phyloP scores from a whole-genome alignment of 2,329 filamentous ascomycete genomes.

The Fusarium xylarioides region DNA sequence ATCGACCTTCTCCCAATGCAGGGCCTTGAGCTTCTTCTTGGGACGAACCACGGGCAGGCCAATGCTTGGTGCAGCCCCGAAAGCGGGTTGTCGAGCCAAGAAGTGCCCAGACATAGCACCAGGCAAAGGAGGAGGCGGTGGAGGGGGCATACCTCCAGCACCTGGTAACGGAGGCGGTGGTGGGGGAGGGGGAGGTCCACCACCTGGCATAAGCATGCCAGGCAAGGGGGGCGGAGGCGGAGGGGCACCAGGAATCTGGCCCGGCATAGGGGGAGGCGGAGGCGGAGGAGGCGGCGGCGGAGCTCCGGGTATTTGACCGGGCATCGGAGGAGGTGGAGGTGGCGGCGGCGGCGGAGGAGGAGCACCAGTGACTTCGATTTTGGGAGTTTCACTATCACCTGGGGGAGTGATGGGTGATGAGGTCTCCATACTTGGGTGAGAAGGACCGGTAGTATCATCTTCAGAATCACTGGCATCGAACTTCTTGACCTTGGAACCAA shows the following conservation, averaged over 20 bases:
- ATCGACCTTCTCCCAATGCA: slow-evolving; percentile 99
- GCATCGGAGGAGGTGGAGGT: too few species aligned
- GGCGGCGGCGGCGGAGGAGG: slow-evolving; percentile 41
- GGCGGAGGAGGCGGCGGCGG: too few species aligned
- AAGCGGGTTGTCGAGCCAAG: slow-evolving; percentile 70
- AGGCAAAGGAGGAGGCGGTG: slow-evolving; percentile 72
- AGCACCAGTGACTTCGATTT: slow-evolving; percentile 65
- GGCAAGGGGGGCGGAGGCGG: too few species aligned
- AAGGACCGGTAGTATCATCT: slow-evolving; percentile 76
- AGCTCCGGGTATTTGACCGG: too few species aligned
- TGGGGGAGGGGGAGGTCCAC: too few species aligned
- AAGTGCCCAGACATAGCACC: slow-evolving; percentile 80
- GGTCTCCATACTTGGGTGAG: slow-evolving; percentile 78
- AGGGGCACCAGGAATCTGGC: too few species aligned
- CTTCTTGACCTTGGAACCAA: slow-evolving; percentile 77
- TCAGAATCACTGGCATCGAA: slow-evolving; percentile 79
- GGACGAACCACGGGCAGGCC: slow-evolving; percentile 84
- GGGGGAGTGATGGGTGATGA: slow-evolving; percentile 74
- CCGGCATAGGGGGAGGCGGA: too few species aligned
- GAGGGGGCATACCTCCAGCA: slow-evolving; percentile 54
- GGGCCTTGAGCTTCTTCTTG: slow-evolving; percentile 99
- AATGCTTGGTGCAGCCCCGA: slow-evolving; percentile 64
- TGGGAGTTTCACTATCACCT: slow-evolving; percentile 67
- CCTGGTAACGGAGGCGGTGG: slow-evolving; percentile 48
- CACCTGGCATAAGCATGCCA: too few species aligned